phyloP scores from a whole-genome alignment of 1,284 basidiomycete genomes.

The Gymnopus androsaceus region DNA sequence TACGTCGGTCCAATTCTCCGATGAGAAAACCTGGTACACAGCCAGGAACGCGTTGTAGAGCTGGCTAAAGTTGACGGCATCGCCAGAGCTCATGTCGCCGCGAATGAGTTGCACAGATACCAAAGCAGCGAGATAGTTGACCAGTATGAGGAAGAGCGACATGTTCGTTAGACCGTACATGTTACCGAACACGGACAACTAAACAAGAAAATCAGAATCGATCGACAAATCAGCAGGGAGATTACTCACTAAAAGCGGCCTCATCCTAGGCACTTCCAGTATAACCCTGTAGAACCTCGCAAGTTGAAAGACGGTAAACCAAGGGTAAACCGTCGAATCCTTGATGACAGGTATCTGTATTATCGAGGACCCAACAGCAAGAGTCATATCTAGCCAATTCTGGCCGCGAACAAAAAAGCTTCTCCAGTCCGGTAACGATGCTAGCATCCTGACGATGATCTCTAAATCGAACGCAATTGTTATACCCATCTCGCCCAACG shows the following conservation, averaged over 20 bases:
- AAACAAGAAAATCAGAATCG: conserved; percentile 2
- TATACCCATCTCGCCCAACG: conserved; percentile 76
- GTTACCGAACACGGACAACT: conserved; percentile 91
- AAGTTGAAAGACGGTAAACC: conserved; percentile 92
- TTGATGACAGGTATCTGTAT: conserved; percentile 87
- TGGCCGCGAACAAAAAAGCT: conserved; percentile 67
- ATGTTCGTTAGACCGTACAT: conserved; percentile 93
- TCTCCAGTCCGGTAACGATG: conserved; percentile 82
- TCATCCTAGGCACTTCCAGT: conserved; percentile 85
- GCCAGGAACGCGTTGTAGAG: conserved; percentile 88
- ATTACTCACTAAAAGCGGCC: conserved; percentile 65
- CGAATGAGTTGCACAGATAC: conserved; percentile 77
- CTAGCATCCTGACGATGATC: conserved; percentile 77
- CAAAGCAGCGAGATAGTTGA: conserved; percentile 87
- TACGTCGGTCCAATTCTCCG: conserved; percentile 91
- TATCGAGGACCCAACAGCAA: conserved; percentile 80
- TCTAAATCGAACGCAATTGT: conserved; percentile 89
- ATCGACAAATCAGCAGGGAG: conserved; percentile 1
- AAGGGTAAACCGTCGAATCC: conserved; percentile 72
- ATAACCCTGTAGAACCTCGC: conserved; percentile 94
- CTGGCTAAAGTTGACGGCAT: conserved; percentile 83
- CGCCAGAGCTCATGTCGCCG: conserved; percentile 68
- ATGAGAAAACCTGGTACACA: conserved; percentile 91
- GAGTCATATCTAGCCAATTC: conserved; percentile 80
- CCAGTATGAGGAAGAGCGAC: conserved; percentile 88